Evolutionary conservation across 345 rosid species (phyloP), one percentile per base, ranked within the genome.

Genomic region (Arabis alpina): DNA sequence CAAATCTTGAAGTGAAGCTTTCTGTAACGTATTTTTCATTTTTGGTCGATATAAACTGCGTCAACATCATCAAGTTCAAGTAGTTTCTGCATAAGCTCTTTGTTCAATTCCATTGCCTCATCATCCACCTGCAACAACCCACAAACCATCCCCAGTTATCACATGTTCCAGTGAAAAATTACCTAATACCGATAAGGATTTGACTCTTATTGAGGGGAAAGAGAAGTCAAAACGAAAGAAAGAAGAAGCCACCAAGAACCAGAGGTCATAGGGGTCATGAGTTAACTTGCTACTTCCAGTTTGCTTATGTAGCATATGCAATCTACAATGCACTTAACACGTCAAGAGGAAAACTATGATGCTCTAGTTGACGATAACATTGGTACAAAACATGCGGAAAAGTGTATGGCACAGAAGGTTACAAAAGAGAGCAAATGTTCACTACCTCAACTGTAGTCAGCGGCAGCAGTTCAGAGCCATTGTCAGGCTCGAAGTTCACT

Each of bases 31-130:
- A 24, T 74, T 28, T 7, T 34, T 85, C 82, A 87, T 66, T 82
- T 82, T 80, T 90, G 97, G 82, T 92, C 98, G 0, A 86, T 83
- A 77, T 87, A 90, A 44, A 93, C 98, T 2, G 97, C 89, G 52
- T 90, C 95, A 14, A 93, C 98, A 68, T 88, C 98, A 70, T 90
- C 93, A 64, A 90, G 93, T 64, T 93, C 97, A 5, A 93, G 93
- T 63, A 93, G 78, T 76, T 84, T 85, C 51, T 86, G 80, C 80
- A 86, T 82, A 16, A 93, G 96, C 69, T 86, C 91, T 82, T 82
- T 90, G 88, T 90, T 90, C 85, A 93, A 77, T 36, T 93, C 96
- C 88, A 78, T 81, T 61, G 97, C 96, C 71, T 88, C 97, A 57
- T 93, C 96, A 76, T 93, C 98, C 68, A 83, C 97, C 98, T 90